These are phyloP conservation scores for Agrocybe praecox DNA, from an alignment of 768 basidiomycete genomes.

Conservation along the genomic window DNA sequence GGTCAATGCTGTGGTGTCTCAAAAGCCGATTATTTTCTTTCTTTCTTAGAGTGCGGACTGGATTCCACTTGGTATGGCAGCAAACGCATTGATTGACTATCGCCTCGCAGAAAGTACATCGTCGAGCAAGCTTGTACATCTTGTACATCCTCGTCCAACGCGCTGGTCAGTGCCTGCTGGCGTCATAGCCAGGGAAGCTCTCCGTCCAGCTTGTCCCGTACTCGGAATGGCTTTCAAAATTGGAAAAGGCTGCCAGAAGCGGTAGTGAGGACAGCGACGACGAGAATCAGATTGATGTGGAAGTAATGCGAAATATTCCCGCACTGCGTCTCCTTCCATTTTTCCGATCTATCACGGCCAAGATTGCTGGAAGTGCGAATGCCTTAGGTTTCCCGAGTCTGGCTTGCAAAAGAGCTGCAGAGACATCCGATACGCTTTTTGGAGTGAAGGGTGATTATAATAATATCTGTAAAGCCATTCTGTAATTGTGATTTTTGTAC, in stretches of 20 bases:
- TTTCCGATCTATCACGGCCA: background rate
- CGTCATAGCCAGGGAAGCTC: conserved; percentile 15
- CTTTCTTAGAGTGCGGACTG: background rate
- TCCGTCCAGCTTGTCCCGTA: conserved; percentile 27
- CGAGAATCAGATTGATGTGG: background rate
- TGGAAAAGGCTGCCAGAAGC: conserved; percentile 9
- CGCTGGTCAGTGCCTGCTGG: conserved; percentile 15
- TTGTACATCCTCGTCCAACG: conserved; percentile 29
- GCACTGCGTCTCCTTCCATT: background rate
- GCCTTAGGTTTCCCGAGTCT: background rate
- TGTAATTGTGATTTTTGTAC: too few species aligned
- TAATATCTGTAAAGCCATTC: too few species aligned
- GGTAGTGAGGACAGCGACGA: background rate
- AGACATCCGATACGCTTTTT: background rate
- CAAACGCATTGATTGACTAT: conserved; percentile 4
- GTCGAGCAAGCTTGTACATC: conserved; percentile 14
- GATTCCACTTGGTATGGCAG: conserved; percentile 5
- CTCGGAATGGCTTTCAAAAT: conserved; percentile 23
- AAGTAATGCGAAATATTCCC: background rate
- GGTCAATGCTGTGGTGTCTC: background rate
- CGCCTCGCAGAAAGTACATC: background rate
- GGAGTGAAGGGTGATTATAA: too few species aligned
- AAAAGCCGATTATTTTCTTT: background rate
- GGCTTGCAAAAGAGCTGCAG: background rate
- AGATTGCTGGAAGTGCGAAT: background rate